Conservation (phyloP, 163 green algal species). For the Scenedesmus sp. region DNA sequence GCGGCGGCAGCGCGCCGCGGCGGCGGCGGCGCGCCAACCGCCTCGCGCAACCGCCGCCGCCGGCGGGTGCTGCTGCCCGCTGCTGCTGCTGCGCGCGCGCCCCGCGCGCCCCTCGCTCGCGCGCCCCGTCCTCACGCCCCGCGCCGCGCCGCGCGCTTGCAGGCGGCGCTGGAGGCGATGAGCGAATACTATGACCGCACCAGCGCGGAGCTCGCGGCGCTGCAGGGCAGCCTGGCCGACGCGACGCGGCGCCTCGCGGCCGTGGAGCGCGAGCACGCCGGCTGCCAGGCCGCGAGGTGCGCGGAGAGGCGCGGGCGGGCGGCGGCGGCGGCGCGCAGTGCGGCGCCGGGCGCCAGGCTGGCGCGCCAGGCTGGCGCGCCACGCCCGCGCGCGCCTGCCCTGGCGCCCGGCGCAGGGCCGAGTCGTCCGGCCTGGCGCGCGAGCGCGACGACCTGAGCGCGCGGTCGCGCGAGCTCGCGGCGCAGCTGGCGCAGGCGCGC, state of each 20-base stretch:
- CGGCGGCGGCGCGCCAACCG: background rate
- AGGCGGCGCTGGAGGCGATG: constrained; percentile 37
- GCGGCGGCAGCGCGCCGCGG: background rate
- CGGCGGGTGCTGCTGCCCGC: background rate
- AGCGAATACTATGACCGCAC: background rate
- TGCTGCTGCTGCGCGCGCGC: background rate
- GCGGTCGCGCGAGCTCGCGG: background rate
- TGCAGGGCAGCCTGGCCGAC: background rate
- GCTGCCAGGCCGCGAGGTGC: constrained; percentile 28
- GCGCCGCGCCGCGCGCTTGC: no score
- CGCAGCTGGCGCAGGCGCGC: background rate
- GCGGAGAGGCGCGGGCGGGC: no score
- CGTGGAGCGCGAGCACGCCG: constrained; percentile 20
- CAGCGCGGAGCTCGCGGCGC: constrained; percentile 5
- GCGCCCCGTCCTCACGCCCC: no score
- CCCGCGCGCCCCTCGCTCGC: no score
- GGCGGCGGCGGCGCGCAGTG: no score
- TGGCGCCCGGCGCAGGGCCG: background rate
- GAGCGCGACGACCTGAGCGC: constrained; percentile 3
- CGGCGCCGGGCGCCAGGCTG: no score
- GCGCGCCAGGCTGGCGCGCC: background rate
- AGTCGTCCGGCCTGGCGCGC: background rate
- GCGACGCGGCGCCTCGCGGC: constrained; percentile 21
- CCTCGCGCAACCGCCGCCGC: background rate
- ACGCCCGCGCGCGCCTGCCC: background rate